phyloP scores from a whole-genome alignment of 352 stramenopile species.

The Aphanomyces astaci region DNA sequence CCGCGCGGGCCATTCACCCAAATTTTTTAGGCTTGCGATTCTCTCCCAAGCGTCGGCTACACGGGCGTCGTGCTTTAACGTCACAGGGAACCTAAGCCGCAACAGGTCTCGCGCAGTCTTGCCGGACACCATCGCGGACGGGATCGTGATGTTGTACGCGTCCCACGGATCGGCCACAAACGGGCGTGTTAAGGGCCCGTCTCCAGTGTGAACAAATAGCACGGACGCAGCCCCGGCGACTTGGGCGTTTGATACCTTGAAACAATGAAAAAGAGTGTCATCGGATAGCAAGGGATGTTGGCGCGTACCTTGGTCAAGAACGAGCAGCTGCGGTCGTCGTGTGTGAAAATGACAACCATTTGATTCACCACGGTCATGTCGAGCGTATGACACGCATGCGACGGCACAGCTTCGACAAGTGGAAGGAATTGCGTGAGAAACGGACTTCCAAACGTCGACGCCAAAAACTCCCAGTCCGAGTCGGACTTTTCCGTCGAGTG shows the following conservation, averaged over 20 bases:
- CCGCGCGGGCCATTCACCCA: constrained; percentile 40
- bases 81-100: constrained; percentile 18
- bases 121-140: constrained; percentile 34
- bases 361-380: constrained; percentile 23
- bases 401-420: constrained; percentile 25
- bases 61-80: constrained; percentile 33
- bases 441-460: constrained; percentile 43
- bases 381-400: constrained; percentile 27
- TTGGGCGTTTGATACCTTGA: constrained; percentile 36
- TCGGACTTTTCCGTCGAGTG: constrained; percentile 21
- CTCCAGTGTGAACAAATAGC: constrained; percentile 30
- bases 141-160: constrained; percentile 65
- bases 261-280: not conserved
- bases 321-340: constrained; percentile 30
- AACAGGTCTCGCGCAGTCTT: constrained; percentile 29
- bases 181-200: constrained; percentile 30
- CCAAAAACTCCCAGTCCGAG: constrained; percentile 37
- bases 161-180: constrained; percentile 40
- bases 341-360: constrained; percentile 12
- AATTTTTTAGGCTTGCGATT: constrained; percentile 31
- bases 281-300: constrained; percentile 30
- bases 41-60: constrained; percentile 48
- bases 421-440: constrained; percentile 26
- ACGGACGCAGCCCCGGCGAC: constrained; percentile 35
- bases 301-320: constrained; percentile 28